phyloP scores from a whole-genome alignment of 169 alveolate species.

The Plasmodium malariae region DNA sequence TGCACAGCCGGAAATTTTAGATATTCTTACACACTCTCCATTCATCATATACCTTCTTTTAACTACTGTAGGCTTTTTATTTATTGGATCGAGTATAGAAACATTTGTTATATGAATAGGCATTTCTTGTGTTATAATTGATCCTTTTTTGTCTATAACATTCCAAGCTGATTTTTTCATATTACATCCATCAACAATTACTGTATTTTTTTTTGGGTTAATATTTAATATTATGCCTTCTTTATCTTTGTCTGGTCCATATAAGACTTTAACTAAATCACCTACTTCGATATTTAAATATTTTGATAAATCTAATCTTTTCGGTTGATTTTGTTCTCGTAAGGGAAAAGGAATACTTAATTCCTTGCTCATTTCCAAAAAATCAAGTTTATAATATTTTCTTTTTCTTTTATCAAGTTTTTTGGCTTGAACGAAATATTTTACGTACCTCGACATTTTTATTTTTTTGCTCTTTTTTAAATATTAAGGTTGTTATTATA shows the following conservation, averaged over 20 bases:
- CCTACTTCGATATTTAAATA: constrained; percentile 88
- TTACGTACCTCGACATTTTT: constrained; percentile 86
- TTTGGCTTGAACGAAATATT: constrained; percentile 86
- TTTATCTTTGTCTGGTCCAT: constrained; percentile 89
- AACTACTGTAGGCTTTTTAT: constrained; percentile 92
- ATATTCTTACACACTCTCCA: constrained; percentile 92
- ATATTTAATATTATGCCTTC: constrained; percentile 90
- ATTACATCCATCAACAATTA: constrained; percentile 91
- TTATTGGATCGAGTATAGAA: constrained; percentile 92
- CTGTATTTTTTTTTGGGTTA: constrained; percentile 86
- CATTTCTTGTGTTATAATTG: constrained; percentile 88
- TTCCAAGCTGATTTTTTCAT: constrained; percentile 90
- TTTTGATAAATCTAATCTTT: constrained; percentile 84
- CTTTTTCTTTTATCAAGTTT: constrained; percentile 82
- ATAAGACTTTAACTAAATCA: constrained; percentile 91
- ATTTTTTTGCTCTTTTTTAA: neutral
- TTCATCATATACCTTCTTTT: constrained; percentile 89
- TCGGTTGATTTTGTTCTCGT: constrained; percentile 83
- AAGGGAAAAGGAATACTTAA: constrained; percentile 88
- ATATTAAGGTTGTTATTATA: neutral
- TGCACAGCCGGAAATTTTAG: constrained; percentile 88
- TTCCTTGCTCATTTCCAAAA: constrained; percentile 86
- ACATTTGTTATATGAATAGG: constrained; percentile 94
- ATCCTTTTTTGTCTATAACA: constrained; percentile 79
- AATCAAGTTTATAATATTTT: constrained; percentile 82